These are phyloP conservation scores for Paspalum notatum DNA, from an alignment of 176 grass and related monocot genomes.

Conservation along the genomic window DNA sequence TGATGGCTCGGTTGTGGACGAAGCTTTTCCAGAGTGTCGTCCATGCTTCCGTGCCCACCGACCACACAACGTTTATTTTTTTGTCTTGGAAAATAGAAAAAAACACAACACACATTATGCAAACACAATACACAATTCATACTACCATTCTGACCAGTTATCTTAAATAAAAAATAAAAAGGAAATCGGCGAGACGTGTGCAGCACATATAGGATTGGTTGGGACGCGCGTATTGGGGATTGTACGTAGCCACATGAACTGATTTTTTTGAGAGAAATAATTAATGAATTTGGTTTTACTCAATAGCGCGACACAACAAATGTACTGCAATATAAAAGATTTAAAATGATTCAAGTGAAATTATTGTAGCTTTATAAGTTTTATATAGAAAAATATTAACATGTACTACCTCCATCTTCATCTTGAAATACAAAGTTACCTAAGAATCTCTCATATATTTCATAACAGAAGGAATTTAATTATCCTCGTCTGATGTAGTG, in stretches of 20 bases:
- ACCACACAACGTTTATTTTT: neutral
- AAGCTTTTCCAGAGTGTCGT: neutral
- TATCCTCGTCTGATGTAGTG: too few relatives aligned
- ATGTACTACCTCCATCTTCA: too few relatives aligned
- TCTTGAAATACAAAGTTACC: too few relatives aligned
- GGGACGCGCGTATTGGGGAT: neutral
- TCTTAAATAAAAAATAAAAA: neutral
- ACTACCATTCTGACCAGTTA: neutral
- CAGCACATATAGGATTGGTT: slow-evolving; percentile 16
- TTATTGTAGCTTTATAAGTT: too few relatives aligned
- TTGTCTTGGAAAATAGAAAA: neutral
- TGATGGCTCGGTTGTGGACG: neutral
- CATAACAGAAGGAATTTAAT: too few relatives aligned
- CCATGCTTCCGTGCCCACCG: neutral
- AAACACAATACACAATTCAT: neutral
- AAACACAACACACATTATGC: neutral
- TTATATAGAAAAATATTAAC: too few relatives aligned
- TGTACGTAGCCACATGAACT: neutral
- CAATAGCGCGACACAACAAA: too few relatives aligned
- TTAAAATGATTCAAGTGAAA: too few relatives aligned
- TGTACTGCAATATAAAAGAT: too few relatives aligned
- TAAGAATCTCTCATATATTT: too few relatives aligned
- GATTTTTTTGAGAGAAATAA: neutral
- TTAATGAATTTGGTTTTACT: neutral
- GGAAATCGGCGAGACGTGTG: slow-evolving; percentile 4